Conservation (phyloP, 495 filamentous ascomycete genomes). For the Delitschia confertaspora region DNA sequence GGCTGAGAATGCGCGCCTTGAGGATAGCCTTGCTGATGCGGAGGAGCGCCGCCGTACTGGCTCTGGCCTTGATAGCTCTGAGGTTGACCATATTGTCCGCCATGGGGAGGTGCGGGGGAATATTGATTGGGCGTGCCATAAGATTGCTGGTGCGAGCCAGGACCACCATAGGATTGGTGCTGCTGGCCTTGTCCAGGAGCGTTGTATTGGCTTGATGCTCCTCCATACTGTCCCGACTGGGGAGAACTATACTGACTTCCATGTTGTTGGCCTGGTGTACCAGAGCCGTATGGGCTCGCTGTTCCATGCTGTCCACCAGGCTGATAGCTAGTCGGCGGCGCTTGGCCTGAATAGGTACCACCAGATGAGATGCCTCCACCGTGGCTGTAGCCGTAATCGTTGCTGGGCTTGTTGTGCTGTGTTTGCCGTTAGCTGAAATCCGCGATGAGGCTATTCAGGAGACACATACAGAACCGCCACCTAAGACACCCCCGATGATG, state of each 20-base stretch:
- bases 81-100: conserved; percentile 13
- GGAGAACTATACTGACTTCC: not conserved
- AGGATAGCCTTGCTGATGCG: conserved; percentile 2
- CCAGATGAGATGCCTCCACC: conserved; percentile 26
- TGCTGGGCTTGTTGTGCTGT: conserved; percentile 15
- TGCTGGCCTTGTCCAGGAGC: conserved; percentile 2
- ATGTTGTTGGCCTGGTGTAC: not conserved
- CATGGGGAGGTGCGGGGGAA: conserved; percentile 14
- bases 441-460: not conserved
- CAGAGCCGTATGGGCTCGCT: conserved; percentile 13
- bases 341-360: conserved; percentile 35
- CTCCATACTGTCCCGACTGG: too few species aligned
- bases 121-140: not conserved
- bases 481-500: conserved; percentile 22
- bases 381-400: conserved; percentile 31
- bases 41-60: conserved; percentile 3
- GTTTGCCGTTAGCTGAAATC: conserved; percentile 2
- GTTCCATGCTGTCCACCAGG: conserved; percentile 24
- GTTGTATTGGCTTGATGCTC: conserved; percentile 8
- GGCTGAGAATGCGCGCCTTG: conserved; percentile 16
- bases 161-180: not conserved
- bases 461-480: conserved; percentile 30
- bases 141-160: not conserved
- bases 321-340: conserved; percentile 37
- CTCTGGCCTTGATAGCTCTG: conserved; percentile 7